Base-by-base conservation (phyloP, 2,329 filamentous ascomycete species). In the Coniochaeta sp. region DNA sequence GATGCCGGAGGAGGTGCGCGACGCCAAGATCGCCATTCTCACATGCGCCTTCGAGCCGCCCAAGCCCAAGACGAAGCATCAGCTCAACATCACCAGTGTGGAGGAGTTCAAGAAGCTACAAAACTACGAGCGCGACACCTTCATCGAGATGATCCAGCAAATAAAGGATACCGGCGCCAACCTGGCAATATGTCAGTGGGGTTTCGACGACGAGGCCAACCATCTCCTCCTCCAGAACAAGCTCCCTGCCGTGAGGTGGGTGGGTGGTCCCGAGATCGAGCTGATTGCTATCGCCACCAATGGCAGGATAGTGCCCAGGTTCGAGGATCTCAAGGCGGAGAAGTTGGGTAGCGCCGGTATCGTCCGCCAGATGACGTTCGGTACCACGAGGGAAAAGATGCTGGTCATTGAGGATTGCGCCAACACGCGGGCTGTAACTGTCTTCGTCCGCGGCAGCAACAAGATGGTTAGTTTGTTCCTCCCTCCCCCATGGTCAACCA, bases 1-100 rank as follows among this genome's bases (percentile, higher is more conserved):
- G 75, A 99, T 99, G 94, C 94, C 94, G 10, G 89, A 87, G 49
- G 91, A 96, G 72, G 92, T 99, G 58, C 82, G 78, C 62, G 91
- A 99, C 71, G 95, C 94, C 66, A 97, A 96, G 78, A 85, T 99
- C 65, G 94, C 94, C 61, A 99, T 99, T 64, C 76, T 99, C 54
- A 99, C 94, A 49, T 99, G 94, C 70, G 91, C 94, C 4, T 99
- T 99, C 67, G 94, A 99, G 76, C 94, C 94, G 28, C 94, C 94
- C 49, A 99, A 99, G 81, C 94, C 94, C 60, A 99, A 99, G 83
- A 99, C 94, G 47, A 99, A 99, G 82, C 94, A 99, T 75, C 95
- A 96, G 78, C 82, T 99, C 56, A 94, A 99, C 66, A 99, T 99
- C 66, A 94, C 91, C 52, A 89, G 85, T 38, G 92, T 99, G 8